Evolutionary conservation across 306 rosid genomes (phyloP), one percentile per base, ranked within the genome.

Genomic region (Vigna unguiculata): DNA sequence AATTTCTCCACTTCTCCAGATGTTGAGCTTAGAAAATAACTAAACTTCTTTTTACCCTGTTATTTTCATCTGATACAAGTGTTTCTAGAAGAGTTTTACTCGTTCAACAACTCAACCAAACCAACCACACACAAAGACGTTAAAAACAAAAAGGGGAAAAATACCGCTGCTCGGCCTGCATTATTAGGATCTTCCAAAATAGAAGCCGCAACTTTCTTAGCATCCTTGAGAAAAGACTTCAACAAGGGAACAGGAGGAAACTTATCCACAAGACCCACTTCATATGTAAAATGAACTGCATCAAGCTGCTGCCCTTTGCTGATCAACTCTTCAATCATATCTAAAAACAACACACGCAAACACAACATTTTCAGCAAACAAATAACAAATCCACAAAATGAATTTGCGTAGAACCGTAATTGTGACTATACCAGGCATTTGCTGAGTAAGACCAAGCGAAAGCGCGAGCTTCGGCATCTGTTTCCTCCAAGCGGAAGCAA

Each of bases 291-390:
- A 83, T 96, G 99, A 70, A 96, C 98, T 0, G 98, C 99, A 89
- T 96, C 99, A 81, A 96, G 99, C 86, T 96, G 99, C 80, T 96
- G 97, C n/a, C 99, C 99, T 71, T 83, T 91, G 79, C 97, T 88
- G 82, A 96, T 92, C 65, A 96, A 80, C 85, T 96, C 99, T 80
- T 88, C 86, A 83, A 96, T 96, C 95, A 96, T 92, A 83, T 91
- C 99, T 96, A 90, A 40, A 40, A 2, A 2, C 3, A 40, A 40
- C 2, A 3, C 76, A 72, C 28, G 2, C 19, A 64, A 10, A n/a
- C 38, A 67, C 3, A 43, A n/a, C 11, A 58, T 3, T 34, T 16
- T 16, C 4, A 64, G 70, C 25, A 17, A 1, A 6, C 13, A 4
- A 49, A 30, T 2, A 20, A 20, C 7, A 48, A 65, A 53, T 9